Evolutionary conservation across 805 yeast species (phyloP).

Genomic region (Candida maesae): DNA sequence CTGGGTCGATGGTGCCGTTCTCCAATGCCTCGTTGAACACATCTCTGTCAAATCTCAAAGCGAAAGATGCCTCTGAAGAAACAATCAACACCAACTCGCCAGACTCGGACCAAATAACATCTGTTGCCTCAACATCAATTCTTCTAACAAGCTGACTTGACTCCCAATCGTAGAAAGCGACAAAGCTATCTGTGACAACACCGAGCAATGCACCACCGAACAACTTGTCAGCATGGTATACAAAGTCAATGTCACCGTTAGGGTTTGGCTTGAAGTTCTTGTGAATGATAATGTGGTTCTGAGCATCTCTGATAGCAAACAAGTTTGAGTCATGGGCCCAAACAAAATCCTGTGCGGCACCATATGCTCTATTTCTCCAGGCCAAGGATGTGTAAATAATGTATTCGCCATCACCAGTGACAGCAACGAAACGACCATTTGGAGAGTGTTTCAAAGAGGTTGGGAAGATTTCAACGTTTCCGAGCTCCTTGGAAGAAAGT

Average conservation of each 20-base stretch:
- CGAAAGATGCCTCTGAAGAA: slow-evolving; percentile 69
- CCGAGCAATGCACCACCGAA: slow-evolving; percentile 89
- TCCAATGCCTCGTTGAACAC: slow-evolving; percentile 59
- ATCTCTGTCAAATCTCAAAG: slow-evolving; percentile 69
- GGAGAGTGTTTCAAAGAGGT: slow-evolving; percentile 87
- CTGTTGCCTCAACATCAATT: slow-evolving; percentile 79
- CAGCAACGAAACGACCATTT: slow-evolving; percentile 95
- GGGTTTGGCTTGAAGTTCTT: slow-evolving; percentile 82
- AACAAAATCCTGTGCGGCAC: slow-evolving; percentile 83
- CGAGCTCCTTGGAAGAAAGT: slow-evolving; percentile 83
- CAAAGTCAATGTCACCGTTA: slow-evolving; percentile 57
- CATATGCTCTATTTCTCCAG: slow-evolving; percentile 95
- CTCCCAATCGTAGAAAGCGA: slow-evolving; percentile 94
- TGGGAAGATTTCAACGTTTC: slow-evolving; percentile 92
- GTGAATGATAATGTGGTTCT: slow-evolving; percentile 61
- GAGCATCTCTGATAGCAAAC: slow-evolving; percentile 76
- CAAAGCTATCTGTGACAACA: slow-evolving; percentile 76
- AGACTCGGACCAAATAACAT: slow-evolving; percentile 88
- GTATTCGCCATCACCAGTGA: slow-evolving; percentile 97
- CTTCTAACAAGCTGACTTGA: slow-evolving; percentile 78
- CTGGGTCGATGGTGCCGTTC: slow-evolving; percentile 57
- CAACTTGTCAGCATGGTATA: slow-evolving; percentile 72
- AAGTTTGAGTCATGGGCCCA: slow-evolving; percentile 93
- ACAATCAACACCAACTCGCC: slow-evolving; percentile 84
- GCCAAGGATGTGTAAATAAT: slow-evolving; percentile 95